Conservation (phyloP, 2,329 filamentous ascomycete species). For the Colletotrichum trifolii region DNA sequence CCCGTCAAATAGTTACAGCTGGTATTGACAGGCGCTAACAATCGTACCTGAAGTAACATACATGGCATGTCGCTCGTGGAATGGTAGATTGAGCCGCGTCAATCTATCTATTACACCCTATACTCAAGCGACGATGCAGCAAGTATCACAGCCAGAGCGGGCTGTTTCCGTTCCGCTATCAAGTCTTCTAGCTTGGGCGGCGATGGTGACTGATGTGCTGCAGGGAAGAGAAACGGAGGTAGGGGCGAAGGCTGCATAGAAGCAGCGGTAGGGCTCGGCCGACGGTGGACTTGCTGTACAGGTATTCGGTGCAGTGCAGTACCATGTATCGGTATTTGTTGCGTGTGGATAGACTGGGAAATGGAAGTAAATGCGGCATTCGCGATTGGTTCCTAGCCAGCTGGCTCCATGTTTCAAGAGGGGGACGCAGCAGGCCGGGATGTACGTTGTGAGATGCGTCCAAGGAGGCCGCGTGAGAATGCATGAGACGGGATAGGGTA, state of each 20-base stretch:
- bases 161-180: constrained; percentile 8
- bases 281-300: constrained; percentile 13
- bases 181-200: not conserved
- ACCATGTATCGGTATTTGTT: no score
- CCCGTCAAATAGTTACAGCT: not conserved
- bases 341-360: no score
- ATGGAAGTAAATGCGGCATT: constrained; percentile 4
- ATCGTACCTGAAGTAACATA: no score
- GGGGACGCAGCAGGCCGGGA: constrained; percentile 31
- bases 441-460: constrained; percentile 25
- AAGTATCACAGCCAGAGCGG: not conserved
- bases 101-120: no score
- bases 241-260: constrained; percentile 22
- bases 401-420: constrained; percentile 35
- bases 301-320: not conserved
- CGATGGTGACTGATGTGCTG: constrained; percentile 29
- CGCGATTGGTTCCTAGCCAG: constrained; percentile 31
- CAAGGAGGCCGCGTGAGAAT: constrained; percentile 13
- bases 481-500: constrained; percentile 29
- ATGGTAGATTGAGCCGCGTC: no score
- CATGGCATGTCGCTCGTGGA: no score
- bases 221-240: constrained; percentile 24
- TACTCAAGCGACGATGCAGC: no score
- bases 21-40: no score
- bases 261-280: constrained; percentile 10